A percentile compares a stretch with the other conserved stretches of the same genome.
phyloP scores from a whole-genome alignment of 129 eudicot genomes.

The Oenanthe sinensis region DNA sequence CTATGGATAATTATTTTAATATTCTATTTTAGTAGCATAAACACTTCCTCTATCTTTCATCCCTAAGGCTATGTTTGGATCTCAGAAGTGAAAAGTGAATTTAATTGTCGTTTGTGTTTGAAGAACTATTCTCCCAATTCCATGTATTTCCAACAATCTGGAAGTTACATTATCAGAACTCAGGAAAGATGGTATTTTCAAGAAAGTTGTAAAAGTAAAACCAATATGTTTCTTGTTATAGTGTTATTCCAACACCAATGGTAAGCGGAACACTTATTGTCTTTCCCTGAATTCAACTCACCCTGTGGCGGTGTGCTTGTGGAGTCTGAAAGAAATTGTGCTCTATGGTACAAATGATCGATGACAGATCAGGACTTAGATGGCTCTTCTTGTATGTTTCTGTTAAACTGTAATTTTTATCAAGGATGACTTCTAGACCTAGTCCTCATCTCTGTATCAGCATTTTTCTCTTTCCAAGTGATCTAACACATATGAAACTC shows the following conservation, averaged over 20 bases:
- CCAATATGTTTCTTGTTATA: neutral
- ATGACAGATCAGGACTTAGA: neutral
- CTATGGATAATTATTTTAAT: neutral
- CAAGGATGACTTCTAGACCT: neutral
- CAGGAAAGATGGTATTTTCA: neutral
- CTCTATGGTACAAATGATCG: neutral
- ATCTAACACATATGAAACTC: no score
- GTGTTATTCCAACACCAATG: neutral
- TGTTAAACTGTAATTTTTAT: neutral
- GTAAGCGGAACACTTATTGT: neutral
- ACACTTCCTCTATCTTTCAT: neutral
- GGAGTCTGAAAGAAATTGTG: neutral
- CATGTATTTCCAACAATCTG: neutral
- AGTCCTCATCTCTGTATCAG: neutral
- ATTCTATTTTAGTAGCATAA: neutral
- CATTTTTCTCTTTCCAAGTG: neutral
- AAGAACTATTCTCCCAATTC: neutral
- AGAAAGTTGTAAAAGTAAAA: neutral
- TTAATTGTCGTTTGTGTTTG: neutral
- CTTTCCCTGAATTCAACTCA: neutral
- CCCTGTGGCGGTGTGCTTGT: neutral
- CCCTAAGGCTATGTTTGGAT: neutral
- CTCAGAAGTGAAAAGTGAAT: neutral
- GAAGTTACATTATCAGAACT: neutral
- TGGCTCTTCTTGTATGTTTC: neutral